A percentile compares a stretch with the other conserved stretches of the same genome.
Evolutionary conservation across 2,329 filamentous ascomycete genomes (phyloP).

Genomic region (Claviceps spartinae): DNA sequence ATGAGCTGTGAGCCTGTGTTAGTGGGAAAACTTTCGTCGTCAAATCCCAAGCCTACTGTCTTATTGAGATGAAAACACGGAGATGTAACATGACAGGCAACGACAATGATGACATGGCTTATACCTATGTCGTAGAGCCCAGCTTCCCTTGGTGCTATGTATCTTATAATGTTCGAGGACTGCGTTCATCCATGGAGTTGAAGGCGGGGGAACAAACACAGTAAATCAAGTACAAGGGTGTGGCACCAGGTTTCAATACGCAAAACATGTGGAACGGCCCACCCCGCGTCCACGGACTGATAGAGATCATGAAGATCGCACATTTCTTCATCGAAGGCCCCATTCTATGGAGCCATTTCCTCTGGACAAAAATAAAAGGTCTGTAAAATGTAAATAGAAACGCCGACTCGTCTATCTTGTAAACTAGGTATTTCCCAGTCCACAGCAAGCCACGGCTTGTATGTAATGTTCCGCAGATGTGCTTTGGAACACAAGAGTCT

Average conservation of each 20-base stretch:
- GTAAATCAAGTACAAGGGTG: not conserved
- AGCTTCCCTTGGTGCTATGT: too few relatives aligned
- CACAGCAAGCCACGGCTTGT: not conserved
- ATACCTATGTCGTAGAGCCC: too few relatives aligned
- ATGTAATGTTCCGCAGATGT: too few relatives aligned
- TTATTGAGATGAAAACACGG: too few relatives aligned
- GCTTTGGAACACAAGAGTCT: too few relatives aligned
- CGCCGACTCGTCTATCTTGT: conserved; percentile 3
- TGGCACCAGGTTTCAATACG: not conserved
- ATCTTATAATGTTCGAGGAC: not conserved
- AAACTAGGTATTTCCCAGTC: not conserved
- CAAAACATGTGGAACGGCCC: not conserved
- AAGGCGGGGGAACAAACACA: not conserved
- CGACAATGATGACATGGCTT: too few relatives aligned
- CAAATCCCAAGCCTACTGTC: not conserved
- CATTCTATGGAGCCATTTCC: too few relatives aligned
- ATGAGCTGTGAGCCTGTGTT: too few relatives aligned
- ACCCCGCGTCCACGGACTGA: not conserved
- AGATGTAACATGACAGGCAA: too few relatives aligned
- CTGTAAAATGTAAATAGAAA: not conserved
- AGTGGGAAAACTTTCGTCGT: not conserved
- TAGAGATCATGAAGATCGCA: too few relatives aligned
- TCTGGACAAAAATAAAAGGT: too few relatives aligned
- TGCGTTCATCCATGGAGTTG: not conserved
- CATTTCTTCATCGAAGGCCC: too few relatives aligned